Evolutionary conservation across 345 rosid genomes (phyloP).

Genomic region (Moricandia moricandioides): DNA sequence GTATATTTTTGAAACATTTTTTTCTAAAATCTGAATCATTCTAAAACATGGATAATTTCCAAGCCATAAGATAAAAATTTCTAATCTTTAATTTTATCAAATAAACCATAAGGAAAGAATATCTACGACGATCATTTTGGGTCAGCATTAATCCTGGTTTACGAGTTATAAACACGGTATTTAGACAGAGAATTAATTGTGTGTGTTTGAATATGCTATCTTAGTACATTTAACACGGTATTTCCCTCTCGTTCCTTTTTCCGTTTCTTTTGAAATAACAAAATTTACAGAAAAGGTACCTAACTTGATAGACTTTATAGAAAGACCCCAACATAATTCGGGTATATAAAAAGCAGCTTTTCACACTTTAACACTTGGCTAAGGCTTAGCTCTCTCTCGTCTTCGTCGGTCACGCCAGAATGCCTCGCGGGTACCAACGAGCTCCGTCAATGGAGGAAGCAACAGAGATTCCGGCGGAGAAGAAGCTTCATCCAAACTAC

Average conservation of each 20-base stretch:
- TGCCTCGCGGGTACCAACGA: slow-evolving; percentile 36
- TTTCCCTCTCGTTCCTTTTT: slow-evolving; percentile 23
- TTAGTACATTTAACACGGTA: background rate
- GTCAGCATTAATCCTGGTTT: background rate
- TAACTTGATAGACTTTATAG: background rate
- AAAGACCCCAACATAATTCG: slow-evolving; percentile 2
- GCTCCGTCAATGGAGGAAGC: slow-evolving; percentile 26
- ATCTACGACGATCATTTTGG: background rate
- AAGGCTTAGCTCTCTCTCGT: background rate
- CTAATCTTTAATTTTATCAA: background rate
- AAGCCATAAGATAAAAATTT: background rate
- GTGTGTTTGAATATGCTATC: slow-evolving; percentile 2
- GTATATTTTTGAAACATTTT: too few species aligned
- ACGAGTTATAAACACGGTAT: background rate
- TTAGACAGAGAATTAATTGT: background rate
- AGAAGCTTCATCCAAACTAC: slow-evolving; percentile 34
- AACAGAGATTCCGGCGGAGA: background rate
- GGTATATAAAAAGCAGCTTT: background rate
- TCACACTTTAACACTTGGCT: background rate
- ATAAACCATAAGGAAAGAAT: background rate
- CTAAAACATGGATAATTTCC: too few species aligned
- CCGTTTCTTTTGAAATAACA: background rate
- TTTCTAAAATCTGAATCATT: too few species aligned
- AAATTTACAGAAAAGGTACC: background rate
- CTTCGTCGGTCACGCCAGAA: slow-evolving; percentile 26